A percentile compares a stretch with the other conserved stretches of the same genome.
Evolutionary conservation across 2,329 filamentous ascomycete genomes (phyloP).

Genomic region (Fusarium heterosporum): DNA sequence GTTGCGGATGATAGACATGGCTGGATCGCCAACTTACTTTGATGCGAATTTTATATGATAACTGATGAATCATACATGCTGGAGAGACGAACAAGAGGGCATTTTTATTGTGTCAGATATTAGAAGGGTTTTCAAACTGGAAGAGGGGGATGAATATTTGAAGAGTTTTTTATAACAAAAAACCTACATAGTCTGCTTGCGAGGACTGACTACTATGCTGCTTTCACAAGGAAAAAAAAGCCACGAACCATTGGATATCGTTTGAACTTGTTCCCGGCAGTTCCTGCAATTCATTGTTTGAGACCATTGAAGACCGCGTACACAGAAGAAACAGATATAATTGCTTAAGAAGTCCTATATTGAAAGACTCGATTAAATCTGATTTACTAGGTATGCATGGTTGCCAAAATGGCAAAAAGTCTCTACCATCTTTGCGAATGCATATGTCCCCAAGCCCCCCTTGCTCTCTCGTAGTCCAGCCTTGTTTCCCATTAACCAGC

Average conservation of each 20-base stretch:
- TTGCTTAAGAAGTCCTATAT: not conserved
- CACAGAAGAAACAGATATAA: not conserved
- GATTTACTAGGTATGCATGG: constrained; percentile 4
- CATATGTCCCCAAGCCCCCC: constrained; percentile 3
- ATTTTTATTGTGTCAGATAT: not conserved
- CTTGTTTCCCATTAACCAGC: constrained; percentile 4
- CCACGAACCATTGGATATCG: not conserved
- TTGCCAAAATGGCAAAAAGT: constrained; percentile 13
- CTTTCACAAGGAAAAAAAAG: not conserved
- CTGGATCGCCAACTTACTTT: constrained; percentile 24
- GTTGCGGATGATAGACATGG: constrained; percentile 47
- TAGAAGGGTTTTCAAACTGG: constrained; percentile 5
- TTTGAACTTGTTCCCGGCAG: not conserved
- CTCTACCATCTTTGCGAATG: constrained; percentile 1
- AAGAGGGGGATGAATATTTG: constrained; percentile 5
- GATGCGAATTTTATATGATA: constrained; percentile 32
- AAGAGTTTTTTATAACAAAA: not conserved
- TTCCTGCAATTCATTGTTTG: not conserved
- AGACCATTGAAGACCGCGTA: not conserved
- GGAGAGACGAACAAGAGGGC: not conserved
- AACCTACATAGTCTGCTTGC: not conserved
- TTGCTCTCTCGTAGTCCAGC: not conserved
- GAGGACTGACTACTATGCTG: not conserved
- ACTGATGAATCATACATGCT: constrained; percentile 24
- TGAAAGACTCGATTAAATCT: constrained; percentile 27